A percentile compares a stretch with the other conserved stretches of the same genome.
Evolutionary conservation across 2,329 filamentous ascomycete genomes (phyloP).

Genomic region (Cladosporium sp.): DNA sequence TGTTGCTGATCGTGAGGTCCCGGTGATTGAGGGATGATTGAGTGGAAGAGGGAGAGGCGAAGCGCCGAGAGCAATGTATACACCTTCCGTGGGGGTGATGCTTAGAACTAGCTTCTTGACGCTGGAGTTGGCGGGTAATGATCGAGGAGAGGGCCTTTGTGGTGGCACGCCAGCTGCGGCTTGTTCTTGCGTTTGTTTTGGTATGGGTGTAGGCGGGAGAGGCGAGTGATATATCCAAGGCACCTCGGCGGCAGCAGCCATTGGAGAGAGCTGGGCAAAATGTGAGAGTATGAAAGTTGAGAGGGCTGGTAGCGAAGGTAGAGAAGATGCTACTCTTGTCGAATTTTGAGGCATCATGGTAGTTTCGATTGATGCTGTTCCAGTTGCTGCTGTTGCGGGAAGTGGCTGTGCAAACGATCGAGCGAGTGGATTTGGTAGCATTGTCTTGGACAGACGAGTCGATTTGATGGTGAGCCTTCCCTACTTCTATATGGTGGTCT

Average conservation of each 20-base stretch:
- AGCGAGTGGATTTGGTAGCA: neutral
- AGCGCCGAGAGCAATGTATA: neutral
- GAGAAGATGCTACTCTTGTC: neutral
- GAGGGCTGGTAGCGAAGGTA: conserved; percentile 1
- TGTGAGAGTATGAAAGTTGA: neutral
- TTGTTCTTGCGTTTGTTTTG: neutral
- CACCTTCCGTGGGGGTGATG: conserved; percentile 9
- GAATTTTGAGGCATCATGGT: neutral
- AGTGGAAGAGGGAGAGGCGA: neutral
- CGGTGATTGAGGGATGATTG: neutral
- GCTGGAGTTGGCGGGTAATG: neutral
- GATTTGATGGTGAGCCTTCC: neutral
- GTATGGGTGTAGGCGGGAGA: neutral
- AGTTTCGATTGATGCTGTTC: neutral
- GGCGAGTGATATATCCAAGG: conserved; percentile 10
- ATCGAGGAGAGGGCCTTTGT: neutral
- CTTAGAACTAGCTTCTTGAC: neutral
- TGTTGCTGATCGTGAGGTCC: neutral
- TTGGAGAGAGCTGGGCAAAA: neutral
- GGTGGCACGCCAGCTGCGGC: neutral
- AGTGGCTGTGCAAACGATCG: neutral
- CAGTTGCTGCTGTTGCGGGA: neutral
- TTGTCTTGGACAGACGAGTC: neutral
- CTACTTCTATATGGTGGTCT: no score
- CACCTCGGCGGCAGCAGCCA: neutral